These are phyloP conservation scores for Talinum fruticosum DNA, from an alignment of 148 eudicot species.

Conservation along the genomic window DNA sequence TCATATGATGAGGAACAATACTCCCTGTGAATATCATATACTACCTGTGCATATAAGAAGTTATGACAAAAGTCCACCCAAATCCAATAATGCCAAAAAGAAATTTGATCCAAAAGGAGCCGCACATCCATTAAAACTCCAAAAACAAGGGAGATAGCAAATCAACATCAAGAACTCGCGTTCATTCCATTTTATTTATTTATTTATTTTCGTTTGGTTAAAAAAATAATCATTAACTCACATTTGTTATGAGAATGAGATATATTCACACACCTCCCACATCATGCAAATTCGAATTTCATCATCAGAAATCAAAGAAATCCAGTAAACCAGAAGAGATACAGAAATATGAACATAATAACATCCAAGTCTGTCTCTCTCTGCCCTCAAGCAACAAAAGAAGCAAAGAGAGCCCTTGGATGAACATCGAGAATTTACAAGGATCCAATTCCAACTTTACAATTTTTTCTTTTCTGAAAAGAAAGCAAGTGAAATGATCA, in stretches of 20 bases:
- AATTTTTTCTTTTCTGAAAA: not conserved
- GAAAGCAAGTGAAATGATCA: slow-evolving; percentile 1
- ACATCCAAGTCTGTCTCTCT: not conserved
- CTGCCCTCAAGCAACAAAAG: not conserved
- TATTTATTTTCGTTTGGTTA: too few species aligned
- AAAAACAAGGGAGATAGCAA: not conserved
- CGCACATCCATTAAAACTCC: not conserved
- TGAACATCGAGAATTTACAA: slow-evolving; percentile 18
- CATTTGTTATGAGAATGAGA: not conserved
- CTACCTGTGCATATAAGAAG: too few species aligned
- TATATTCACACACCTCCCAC: not conserved
- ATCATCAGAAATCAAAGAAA: not conserved
- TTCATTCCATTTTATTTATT: too few species aligned
- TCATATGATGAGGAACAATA: too few species aligned
- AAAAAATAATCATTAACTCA: too few species aligned
- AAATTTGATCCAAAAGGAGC: not conserved
- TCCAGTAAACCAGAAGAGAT: not conserved
- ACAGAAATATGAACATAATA: not conserved
- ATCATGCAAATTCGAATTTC: slow-evolving; percentile 6
- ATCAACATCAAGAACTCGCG: not conserved
- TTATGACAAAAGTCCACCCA: slow-evolving; percentile 2
- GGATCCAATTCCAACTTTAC: slow-evolving; percentile 24
- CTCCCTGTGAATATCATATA: too few species aligned
- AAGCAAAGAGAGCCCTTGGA: not conserved
- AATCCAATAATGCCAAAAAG: slow-evolving; percentile 21